Conservation (phyloP, 2,329 filamentous ascomycete genomes). For the Colletotrichum sidae region DNA sequence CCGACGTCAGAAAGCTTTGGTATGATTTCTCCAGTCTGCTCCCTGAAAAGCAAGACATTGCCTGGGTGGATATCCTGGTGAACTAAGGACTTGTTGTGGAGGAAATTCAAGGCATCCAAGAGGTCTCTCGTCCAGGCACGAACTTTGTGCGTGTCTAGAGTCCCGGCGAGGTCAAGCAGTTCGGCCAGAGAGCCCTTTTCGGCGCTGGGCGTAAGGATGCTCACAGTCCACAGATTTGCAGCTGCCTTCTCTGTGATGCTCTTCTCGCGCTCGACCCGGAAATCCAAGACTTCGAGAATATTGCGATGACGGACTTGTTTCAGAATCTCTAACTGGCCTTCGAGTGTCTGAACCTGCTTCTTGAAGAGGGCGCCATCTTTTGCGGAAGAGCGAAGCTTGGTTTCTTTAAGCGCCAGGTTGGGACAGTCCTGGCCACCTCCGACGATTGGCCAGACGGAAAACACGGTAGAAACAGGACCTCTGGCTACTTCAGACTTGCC, state of each 20-base stretch:
- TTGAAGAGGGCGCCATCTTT: slow-evolving; percentile 75
- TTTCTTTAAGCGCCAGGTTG: slow-evolving; percentile 80
- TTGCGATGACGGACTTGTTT: slow-evolving; percentile 82
- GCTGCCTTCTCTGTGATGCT: slow-evolving; percentile 50
- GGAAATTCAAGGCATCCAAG: slow-evolving; percentile 86
- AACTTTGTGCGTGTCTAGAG: slow-evolving; percentile 78
- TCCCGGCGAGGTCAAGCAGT: slow-evolving; percentile 81
- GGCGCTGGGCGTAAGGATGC: slow-evolving; percentile 79
- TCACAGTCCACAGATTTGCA: slow-evolving; percentile 74
- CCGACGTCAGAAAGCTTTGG: slow-evolving; percentile 81
- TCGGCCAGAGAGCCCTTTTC: slow-evolving; percentile 87
- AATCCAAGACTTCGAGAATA: slow-evolving; percentile 83
- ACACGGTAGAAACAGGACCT: slow-evolving; percentile 75
- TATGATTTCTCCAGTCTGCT: slow-evolving; percentile 74
- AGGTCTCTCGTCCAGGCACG: slow-evolving; percentile 93
- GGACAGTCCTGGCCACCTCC: slow-evolving; percentile 65
- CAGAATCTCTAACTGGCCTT: slow-evolving; percentile 79
- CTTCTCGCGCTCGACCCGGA: slow-evolving; percentile 75
- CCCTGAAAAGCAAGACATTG: slow-evolving; percentile 83
- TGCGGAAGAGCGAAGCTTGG: slow-evolving; percentile 67
- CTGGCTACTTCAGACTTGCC: slow-evolving; percentile 75
- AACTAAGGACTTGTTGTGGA: slow-evolving; percentile 85
- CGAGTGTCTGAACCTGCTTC: slow-evolving; percentile 80
- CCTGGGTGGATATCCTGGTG: slow-evolving; percentile 85
- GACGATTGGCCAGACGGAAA: slow-evolving; percentile 78